Evolutionary conservation across 768 basidiomycete species (phyloP).

Genomic region (Termitomyces sp.): DNA sequence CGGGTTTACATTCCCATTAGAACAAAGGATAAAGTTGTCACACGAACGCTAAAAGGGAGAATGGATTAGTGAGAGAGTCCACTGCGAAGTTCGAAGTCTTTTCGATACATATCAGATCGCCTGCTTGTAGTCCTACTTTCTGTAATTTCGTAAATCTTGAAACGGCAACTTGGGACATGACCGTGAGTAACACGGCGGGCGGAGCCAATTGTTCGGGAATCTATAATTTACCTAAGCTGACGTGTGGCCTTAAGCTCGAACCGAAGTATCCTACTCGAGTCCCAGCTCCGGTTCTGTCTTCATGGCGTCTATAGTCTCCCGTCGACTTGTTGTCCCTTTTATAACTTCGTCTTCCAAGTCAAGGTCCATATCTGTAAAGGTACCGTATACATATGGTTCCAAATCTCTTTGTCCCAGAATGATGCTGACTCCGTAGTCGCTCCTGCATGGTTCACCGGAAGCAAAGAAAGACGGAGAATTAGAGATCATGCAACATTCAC

Average conservation of each 20-base stretch:
- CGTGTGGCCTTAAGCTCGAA: neutral
- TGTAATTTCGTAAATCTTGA: neutral
- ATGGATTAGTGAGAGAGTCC: conserved; percentile 62
- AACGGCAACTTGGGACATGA: neutral
- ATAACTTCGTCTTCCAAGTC: conserved; percentile 21
- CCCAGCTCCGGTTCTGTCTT: neutral
- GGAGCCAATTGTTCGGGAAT: neutral
- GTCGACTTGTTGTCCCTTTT: conserved; percentile 21
- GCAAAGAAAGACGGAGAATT: conserved; percentile 80
- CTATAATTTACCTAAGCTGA: conserved; percentile 3
- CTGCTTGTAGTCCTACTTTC: conserved; percentile 3
- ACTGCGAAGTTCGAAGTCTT: neutral
- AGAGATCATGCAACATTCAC: conserved; percentile 77
- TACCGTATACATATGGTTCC: conserved; percentile 21
- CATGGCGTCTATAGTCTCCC: conserved; percentile 27
- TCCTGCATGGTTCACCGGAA: conserved; percentile 91
- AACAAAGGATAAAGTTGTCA: conserved; percentile 70
- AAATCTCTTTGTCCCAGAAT: conserved; percentile 7
- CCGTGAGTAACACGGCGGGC: neutral
- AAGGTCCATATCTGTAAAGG: conserved; percentile 62
- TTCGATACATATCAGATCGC: neutral
- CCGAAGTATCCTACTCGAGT: neutral
- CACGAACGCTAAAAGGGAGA: conserved; percentile 82
- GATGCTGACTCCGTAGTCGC: conserved; percentile 42
- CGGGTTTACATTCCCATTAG: conserved; percentile 24